Evolutionary conservation across 78 protist genomes (phyloP), one percentile per base, ranked within the genome.

Genomic region (Pigoraptor vietnamica): DNA sequence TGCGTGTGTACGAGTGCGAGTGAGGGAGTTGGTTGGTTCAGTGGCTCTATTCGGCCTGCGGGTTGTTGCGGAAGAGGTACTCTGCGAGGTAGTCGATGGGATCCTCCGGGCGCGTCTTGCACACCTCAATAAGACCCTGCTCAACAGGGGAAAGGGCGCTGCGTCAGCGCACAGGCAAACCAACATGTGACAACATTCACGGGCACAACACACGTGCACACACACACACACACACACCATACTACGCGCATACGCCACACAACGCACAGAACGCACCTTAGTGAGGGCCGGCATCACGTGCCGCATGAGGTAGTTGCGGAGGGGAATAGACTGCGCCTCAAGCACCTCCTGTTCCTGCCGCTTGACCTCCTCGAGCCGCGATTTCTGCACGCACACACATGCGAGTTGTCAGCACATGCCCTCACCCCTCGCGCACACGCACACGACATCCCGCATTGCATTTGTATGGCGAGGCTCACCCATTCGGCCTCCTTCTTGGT

Each of bases 1-100:
- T n/a, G n/a, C n/a, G n/a, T n/a, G n/a, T n/a, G n/a, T n/a, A n/a
- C n/a, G n/a, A n/a, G n/a, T n/a, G n/a, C n/a, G n/a, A n/a, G n/a
- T n/a, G n/a, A n/a, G n/a, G n/a, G n/a, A n/a, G n/a, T n/a, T n/a
- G n/a, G n/a, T n/a, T n/a, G n/a, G n/a, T n/a, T n/a, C n/a, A n/a
- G n/a, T n/a, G n/a, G n/a, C n/a, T n/a, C n/a, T n/a, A n/a, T n/a
- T n/a, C n/a, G n/a, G n/a, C n/a, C n/a, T n/a, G n/a, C n/a, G n/a
- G n/a, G n/a, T n/a, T n/a, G n/a, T n/a, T n/a, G n/a, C n/a, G 14
- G 14, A 95, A 94, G 40, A 95, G 84, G 38, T 39, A 94, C 89
- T 95, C 97, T 34, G 97, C 98, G 24, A 96, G 92, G 89, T 48
- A 94, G 91, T 96, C 98, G 35, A 96, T 88, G 0, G 98, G 96